Conservation (phyloP, 2,329 filamentous ascomycete species). For the Colletotrichum cuscutae region DNA sequence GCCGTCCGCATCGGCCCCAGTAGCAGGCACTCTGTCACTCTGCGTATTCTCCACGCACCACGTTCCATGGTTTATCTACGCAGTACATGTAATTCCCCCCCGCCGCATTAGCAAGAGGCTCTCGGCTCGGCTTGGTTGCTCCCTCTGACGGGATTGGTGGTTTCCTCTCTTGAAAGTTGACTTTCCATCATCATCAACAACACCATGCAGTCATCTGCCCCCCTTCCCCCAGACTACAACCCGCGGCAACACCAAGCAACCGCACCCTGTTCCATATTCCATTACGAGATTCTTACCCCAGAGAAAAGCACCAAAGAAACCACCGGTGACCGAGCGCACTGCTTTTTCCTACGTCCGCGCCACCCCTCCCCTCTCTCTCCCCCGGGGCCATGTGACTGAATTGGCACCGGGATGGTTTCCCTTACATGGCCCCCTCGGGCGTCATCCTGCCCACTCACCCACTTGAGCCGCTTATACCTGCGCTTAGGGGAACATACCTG, state of each 20-base stretch:
- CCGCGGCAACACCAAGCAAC: neutral
- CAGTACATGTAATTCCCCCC: neutral
- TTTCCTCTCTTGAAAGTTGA: neutral
- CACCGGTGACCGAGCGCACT: slow-evolving; percentile 13
- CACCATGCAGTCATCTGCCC: neutral
- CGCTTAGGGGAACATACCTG: slow-evolving; percentile 38
- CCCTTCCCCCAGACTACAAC: neutral
- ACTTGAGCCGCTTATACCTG: slow-evolving; percentile 39
- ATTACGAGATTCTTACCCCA: slow-evolving; percentile 27
- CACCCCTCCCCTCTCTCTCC: slow-evolving; percentile 5
- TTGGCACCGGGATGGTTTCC: slow-evolving; percentile 40
- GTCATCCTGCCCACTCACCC: slow-evolving; percentile 36
- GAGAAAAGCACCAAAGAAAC: slow-evolving; percentile 6
- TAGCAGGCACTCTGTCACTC: neutral
- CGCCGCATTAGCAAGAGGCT: neutral
- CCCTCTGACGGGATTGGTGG: neutral
- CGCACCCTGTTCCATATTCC: neutral
- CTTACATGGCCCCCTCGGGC: slow-evolving; percentile 35
- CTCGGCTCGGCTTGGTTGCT: neutral
- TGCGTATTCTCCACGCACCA: neutral
- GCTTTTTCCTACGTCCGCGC: slow-evolving; percentile 40
- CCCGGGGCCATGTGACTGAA: slow-evolving; percentile 37
- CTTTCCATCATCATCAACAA: slow-evolving; percentile 1
- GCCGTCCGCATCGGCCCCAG: neutral
- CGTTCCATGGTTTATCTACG: neutral